These are phyloP conservation scores for Russula emetica DNA, from an alignment of 768 basidiomycete species.

Conservation along the genomic window DNA sequence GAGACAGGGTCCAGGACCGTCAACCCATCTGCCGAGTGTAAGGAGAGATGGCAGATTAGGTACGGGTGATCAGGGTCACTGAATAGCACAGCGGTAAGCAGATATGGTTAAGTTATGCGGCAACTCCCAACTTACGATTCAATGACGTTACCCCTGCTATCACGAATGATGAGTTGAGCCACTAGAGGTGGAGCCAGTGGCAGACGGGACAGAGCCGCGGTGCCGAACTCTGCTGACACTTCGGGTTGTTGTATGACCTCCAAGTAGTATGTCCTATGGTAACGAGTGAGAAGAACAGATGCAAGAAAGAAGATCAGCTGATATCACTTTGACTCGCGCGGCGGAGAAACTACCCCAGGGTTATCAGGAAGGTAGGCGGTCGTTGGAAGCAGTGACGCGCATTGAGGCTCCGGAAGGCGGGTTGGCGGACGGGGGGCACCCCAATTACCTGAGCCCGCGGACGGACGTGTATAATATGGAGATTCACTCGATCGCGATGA, in stretches of 20 bases:
- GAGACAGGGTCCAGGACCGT: constrained; percentile 62
- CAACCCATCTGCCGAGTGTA: constrained; percentile 66
- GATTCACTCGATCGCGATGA: constrained; percentile 25
- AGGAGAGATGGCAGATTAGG: constrained; percentile 75
- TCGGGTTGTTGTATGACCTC: constrained; percentile 84
- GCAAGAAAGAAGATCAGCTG: neutral
- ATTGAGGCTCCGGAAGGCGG: constrained; percentile 18
- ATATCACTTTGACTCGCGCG: constrained; percentile 28
- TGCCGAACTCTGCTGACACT: constrained; percentile 77
- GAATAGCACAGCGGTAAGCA: constrained; percentile 14
- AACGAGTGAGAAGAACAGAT: constrained; percentile 11
- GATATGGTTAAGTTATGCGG: constrained; percentile 25
- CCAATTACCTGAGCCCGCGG: constrained; percentile 24
- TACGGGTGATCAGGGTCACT: constrained; percentile 87
- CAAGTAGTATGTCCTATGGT: constrained; percentile 57
- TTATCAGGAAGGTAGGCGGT: constrained; percentile 17
- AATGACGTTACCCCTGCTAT: constrained; percentile 63
- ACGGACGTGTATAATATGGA: constrained; percentile 22
- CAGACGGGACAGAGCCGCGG: constrained; percentile 67
- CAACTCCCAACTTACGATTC: constrained; percentile 61
- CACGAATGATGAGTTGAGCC: constrained; percentile 71
- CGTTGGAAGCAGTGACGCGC: constrained; percentile 17
- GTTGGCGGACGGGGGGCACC: constrained; percentile 21
- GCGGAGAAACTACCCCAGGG: constrained; percentile 20
- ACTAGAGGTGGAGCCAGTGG: constrained; percentile 83